Evolutionary conservation across 1,139 yeast genomes (phyloP).

Genomic region (Insectozyma bohioensis): DNA sequence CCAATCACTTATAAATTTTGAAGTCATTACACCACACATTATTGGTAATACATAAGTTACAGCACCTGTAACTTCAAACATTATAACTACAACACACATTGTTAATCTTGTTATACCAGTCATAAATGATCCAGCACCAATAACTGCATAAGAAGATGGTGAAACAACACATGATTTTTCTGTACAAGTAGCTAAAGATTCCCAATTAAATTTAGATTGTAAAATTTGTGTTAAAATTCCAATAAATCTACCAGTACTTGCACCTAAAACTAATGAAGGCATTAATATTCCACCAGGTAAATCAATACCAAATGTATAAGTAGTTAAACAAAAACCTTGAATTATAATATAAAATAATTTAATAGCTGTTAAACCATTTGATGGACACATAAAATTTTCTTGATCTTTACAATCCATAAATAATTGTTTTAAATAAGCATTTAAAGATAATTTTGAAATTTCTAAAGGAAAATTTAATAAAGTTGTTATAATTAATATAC

Average conservation of each 20-base stretch:
- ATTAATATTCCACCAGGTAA: constrained; percentile 76
- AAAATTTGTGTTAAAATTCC: constrained; percentile 59
- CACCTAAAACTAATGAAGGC: constrained; percentile 75
- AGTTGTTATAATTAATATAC: constrained; percentile 51
- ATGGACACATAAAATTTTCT: constrained; percentile 36
- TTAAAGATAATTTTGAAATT: constrained; percentile 55
- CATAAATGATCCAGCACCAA: constrained; percentile 60
- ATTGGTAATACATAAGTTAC: constrained; percentile 58
- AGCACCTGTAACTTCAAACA: constrained; percentile 62
- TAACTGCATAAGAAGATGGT: constrained; percentile 61
- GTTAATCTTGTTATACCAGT: constrained; percentile 58
- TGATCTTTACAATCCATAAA: constrained; percentile 57
- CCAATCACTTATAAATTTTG: constrained; percentile 51
- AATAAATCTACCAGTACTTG: constrained; percentile 62
- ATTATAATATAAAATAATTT: constrained; percentile 46
- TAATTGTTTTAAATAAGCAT: constrained; percentile 53
- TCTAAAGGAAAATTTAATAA: constrained; percentile 55
- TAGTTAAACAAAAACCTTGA: constrained; percentile 56
- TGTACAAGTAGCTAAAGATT: constrained; percentile 48
- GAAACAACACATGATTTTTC: constrained; percentile 53
- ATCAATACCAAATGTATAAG: constrained; percentile 63
- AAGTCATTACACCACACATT: constrained; percentile 56
- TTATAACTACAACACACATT: constrained; percentile 55
- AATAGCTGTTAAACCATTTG: constrained; percentile 27
- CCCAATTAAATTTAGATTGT: constrained; percentile 43